These are phyloP conservation scores for Osmanthus fragrans DNA, from an alignment of 257 asterid species.

Conservation along the genomic window DNA sequence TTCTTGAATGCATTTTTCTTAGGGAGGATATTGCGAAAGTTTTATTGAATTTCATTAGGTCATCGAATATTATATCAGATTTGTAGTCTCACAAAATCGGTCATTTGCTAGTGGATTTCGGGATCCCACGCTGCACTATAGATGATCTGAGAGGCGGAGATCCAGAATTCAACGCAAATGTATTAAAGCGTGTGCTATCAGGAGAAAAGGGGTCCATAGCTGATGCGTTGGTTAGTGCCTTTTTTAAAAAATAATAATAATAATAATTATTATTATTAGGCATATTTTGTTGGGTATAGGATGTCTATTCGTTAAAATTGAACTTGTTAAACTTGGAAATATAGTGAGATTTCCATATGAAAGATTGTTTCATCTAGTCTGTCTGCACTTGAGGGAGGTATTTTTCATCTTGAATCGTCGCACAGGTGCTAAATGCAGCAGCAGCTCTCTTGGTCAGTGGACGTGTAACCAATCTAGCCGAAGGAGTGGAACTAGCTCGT, in stretches of 20 bases:
- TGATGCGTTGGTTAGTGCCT: slow-evolving; percentile 69
- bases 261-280: no score
- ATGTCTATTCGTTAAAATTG: neutral
- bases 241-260: neutral
- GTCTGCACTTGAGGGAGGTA: neutral
- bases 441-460: slow-evolving; percentile 56
- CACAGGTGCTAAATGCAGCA: slow-evolving; percentile 52
- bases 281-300: neutral
- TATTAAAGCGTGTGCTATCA: slow-evolving; percentile 58
- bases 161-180: slow-evolving; percentile 68
- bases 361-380: neutral
- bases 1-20: neutral
- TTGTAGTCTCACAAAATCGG: neutral
- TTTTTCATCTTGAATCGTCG: neutral
- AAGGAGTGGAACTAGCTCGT: slow-evolving; percentile 51
- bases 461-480: slow-evolving; percentile 34
- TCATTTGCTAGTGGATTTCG: slow-evolving; percentile 55
- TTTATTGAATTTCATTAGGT: neutral
- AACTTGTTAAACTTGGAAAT: neutral
- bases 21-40: neutral
- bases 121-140: slow-evolving; percentile 76
- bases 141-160: slow-evolving; percentile 67
- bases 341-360: neutral
- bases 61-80: neutral
- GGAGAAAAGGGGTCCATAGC: slow-evolving; percentile 79